These are phyloP conservation scores for Herpetospermum pedunculosum DNA, from an alignment of 306 rosid genomes.

Conservation along the genomic window DNA sequence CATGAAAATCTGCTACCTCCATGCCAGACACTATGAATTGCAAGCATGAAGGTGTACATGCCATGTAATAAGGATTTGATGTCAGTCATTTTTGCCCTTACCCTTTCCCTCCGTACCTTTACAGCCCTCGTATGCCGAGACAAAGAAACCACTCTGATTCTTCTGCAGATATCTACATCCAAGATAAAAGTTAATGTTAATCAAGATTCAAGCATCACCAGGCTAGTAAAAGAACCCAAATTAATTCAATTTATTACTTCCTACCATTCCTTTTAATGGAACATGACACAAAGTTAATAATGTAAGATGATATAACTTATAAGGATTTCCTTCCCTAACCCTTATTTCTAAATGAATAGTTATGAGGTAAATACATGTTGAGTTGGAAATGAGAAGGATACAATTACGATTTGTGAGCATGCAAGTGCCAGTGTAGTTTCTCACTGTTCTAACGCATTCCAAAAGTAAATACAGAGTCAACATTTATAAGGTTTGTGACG, in stretches of 20 bases:
- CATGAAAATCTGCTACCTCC: neutral
- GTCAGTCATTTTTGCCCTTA: slow-evolving; percentile 58
- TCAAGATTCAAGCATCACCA: neutral
- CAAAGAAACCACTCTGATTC: slow-evolving; percentile 58
- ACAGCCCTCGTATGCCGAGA: slow-evolving; percentile 49
- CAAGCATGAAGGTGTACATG: slow-evolving; percentile 3
- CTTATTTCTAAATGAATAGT: neutral
- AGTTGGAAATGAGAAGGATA: neutral
- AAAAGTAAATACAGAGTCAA: neutral
- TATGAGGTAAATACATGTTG: neutral
- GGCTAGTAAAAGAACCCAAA: neutral
- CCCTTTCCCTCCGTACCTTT: slow-evolving; percentile 57
- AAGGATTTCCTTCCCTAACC: neutral
- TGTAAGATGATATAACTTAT: neutral
- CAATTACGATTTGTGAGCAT: neutral
- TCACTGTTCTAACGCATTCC: neutral
- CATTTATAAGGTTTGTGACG: slow-evolving; percentile 5
- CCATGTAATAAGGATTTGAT: neutral
- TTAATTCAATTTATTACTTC: neutral
- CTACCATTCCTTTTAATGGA: neutral
- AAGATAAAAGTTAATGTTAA: neutral
- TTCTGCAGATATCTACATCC: slow-evolving; percentile 76
- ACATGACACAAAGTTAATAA: neutral
- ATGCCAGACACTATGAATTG: neutral
- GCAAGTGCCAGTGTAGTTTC: neutral